Conservation (phyloP, 768 basidiomycete species). For the Lentinula edodes region DNA sequence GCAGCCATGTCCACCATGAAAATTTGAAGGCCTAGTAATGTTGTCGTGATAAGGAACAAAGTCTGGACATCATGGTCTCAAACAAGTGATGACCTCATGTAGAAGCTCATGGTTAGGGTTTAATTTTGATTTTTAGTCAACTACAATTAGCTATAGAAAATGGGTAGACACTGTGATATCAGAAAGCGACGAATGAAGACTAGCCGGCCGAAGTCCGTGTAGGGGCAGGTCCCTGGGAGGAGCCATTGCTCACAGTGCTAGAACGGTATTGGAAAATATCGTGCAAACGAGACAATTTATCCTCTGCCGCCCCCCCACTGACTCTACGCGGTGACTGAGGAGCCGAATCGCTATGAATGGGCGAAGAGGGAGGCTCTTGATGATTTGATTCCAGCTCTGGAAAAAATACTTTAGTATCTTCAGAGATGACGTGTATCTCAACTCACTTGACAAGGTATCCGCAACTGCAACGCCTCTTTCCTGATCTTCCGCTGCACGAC, state of each 20-base stretch:
- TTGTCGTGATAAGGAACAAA: not conserved
- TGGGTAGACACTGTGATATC: not conserved
- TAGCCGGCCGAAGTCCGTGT: slow-evolving; percentile 26
- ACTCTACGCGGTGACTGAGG: slow-evolving; percentile 28
- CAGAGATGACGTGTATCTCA: slow-evolving; percentile 5
- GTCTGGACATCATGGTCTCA: not conserved
- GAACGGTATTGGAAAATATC: slow-evolving; percentile 81
- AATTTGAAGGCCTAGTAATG: not conserved
- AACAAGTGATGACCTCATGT: not conserved
- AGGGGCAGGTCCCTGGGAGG: slow-evolving; percentile 24
- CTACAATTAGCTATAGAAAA: not conserved
- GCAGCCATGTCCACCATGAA: slow-evolving; percentile 12
- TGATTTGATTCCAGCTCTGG: slow-evolving; percentile 63
- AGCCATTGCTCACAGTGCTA: slow-evolving; percentile 50
- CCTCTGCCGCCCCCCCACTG: slow-evolving; percentile 38
- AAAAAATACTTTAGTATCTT: not conserved
- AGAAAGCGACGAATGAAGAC: not conserved
- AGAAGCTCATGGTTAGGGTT: not conserved
- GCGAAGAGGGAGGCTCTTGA: slow-evolving; percentile 27
- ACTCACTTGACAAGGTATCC: slow-evolving; percentile 76
- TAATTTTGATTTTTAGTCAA: not conserved
- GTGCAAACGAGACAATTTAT: slow-evolving; percentile 70
- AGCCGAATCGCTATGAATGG: slow-evolving; percentile 16
- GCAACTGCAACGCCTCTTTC: slow-evolving; percentile 77
- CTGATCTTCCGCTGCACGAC: slow-evolving; percentile 81